Conservation (phyloP, 495 filamentous ascomycete genomes). For the Penicillium ochrochloron region DNA sequence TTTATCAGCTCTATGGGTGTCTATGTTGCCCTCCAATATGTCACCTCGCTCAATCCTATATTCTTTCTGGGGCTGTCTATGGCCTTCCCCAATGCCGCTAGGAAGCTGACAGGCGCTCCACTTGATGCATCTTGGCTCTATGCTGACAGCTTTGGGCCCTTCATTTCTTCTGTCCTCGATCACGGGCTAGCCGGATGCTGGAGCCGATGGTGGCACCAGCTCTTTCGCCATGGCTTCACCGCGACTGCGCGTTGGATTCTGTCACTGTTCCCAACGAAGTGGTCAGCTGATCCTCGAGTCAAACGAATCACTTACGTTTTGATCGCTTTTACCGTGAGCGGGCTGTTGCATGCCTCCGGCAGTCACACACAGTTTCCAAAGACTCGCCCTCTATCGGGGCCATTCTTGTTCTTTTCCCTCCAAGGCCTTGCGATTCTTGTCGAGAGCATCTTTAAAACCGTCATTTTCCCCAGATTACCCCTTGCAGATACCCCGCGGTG, state of each 20-base stretch:
- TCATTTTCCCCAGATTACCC: slow-evolving; percentile 33
- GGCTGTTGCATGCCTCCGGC: slow-evolving; percentile 62
- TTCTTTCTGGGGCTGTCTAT: slow-evolving; percentile 61
- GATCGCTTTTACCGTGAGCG: slow-evolving; percentile 63
- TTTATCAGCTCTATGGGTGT: slow-evolving; percentile 54
- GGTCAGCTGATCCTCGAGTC: slow-evolving; percentile 20
- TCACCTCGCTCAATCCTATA: slow-evolving; percentile 59
- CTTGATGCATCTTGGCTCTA: slow-evolving; percentile 68
- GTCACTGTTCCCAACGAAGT: slow-evolving; percentile 35
- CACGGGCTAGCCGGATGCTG: slow-evolving; percentile 76
- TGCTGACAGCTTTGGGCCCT: slow-evolving; percentile 64
- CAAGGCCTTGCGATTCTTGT: slow-evolving; percentile 59
- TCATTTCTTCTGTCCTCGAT: slow-evolving; percentile 57
- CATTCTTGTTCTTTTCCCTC: slow-evolving; percentile 61
- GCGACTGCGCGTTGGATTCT: slow-evolving; percentile 58
- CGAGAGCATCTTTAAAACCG: slow-evolving; percentile 44
- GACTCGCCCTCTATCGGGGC: slow-evolving; percentile 44
- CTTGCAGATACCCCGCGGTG: slow-evolving; percentile 36
- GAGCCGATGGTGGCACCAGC: slow-evolving; percentile 89
- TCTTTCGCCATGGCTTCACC: slow-evolving; percentile 75
- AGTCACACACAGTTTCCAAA: slow-evolving; percentile 55
- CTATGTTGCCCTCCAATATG: slow-evolving; percentile 55
- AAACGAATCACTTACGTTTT: slow-evolving; percentile 39
- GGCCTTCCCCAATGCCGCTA: slow-evolving; percentile 43
- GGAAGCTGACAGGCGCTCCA: slow-evolving; percentile 45